These are phyloP conservation scores for Tricladium varicosporioides DNA, from an alignment of 2,329 filamentous ascomycete species.

Conservation along the genomic window DNA sequence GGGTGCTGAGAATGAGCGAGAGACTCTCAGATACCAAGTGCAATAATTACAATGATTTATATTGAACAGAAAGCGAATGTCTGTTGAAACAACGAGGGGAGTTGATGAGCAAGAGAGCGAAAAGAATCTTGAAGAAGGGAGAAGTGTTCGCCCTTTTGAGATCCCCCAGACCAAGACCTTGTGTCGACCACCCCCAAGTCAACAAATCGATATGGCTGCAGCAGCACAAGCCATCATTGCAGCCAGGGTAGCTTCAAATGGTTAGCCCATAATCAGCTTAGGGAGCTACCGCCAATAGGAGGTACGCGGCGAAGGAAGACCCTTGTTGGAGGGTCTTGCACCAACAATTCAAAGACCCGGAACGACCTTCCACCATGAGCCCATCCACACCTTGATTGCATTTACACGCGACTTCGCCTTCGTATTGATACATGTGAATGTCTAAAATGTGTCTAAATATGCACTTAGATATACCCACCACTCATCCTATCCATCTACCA, in stretches of 20 bases:
- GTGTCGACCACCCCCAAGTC: slow-evolving; percentile 18
- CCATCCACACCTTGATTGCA: too few species aligned
- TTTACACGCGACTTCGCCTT: background rate
- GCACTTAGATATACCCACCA: too few species aligned
- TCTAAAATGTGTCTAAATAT: background rate
- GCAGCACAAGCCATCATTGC: slow-evolving; percentile 9
- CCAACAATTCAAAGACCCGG: background rate
- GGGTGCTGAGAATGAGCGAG: slow-evolving; percentile 14
- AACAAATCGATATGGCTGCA: slow-evolving; percentile 17
- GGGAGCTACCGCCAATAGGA: slow-evolving; percentile 16
- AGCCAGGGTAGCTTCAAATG: slow-evolving; percentile 7
- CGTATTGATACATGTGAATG: background rate
- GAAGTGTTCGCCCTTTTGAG: slow-evolving; percentile 9
- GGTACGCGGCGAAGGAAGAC: background rate
- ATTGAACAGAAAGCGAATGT: slow-evolving; percentile 10
- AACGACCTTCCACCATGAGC: background rate
- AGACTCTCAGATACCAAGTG: slow-evolving; percentile 14
- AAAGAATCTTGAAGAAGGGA: background rate
- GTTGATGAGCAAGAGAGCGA: background rate
- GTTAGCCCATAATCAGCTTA: slow-evolving; percentile 1
- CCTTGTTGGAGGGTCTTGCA: slow-evolving; percentile 5
- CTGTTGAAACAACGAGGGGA: slow-evolving; percentile 1
- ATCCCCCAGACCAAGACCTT: slow-evolving; percentile 1
- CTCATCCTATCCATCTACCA: too few species aligned
- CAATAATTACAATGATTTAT: slow-evolving; percentile 6